Percentiles rank a stretch among this genome's conserved stretches.
These are phyloP conservation scores for Fusarium palustre DNA, from an alignment of 2,329 filamentous ascomycete genomes.

Conservation along the genomic window DNA sequence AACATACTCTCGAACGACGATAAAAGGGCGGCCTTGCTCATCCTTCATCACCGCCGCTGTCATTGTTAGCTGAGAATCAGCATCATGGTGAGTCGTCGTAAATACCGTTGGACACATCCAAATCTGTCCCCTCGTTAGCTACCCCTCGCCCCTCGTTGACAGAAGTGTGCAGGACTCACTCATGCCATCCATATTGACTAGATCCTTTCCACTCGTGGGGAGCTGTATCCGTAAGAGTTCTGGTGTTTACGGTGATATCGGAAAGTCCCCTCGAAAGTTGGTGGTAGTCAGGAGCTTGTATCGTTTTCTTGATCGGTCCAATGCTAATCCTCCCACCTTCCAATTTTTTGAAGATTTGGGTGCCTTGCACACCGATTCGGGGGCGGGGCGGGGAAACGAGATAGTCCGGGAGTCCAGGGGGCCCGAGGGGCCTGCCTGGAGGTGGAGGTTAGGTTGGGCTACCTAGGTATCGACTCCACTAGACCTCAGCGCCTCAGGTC, in stretches of 20 bases:
- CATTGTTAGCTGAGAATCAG: constrained; percentile 38
- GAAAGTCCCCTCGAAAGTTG: constrained; percentile 43
- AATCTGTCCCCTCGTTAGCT: constrained; percentile 67
- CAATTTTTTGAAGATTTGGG: constrained; percentile 52
- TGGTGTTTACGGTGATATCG: constrained; percentile 42
- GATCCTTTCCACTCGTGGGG: constrained; percentile 43
- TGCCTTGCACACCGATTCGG: constrained; percentile 48
- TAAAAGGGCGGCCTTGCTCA: constrained; percentile 96
- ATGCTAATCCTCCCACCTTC: constrained; percentile 31
- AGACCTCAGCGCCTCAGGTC: constrained; percentile 17
- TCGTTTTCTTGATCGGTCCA: constrained; percentile 44
- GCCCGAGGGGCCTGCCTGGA: constrained; percentile 13
- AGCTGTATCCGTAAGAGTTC: constrained; percentile 45
- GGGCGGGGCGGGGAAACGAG: constrained; percentile 51
- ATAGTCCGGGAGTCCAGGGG: constrained; percentile 47
- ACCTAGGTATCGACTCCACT: constrained; percentile 17
- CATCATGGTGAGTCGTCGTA: constrained; percentile 25
- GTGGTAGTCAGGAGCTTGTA: constrained; percentile 49
- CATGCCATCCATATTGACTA: constrained; percentile 54
- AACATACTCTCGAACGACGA: constrained; percentile 94
- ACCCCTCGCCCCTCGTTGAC: constrained; percentile 44
- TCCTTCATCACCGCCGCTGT: constrained; percentile 87
- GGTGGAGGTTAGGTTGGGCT: constrained; percentile 1
- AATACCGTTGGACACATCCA: constrained; percentile 86
- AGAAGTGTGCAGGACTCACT: constrained; percentile 51